These are phyloP conservation scores for Sechiopsis laciniata DNA, from an alignment of 306 rosid genomes.

Conservation along the genomic window DNA sequence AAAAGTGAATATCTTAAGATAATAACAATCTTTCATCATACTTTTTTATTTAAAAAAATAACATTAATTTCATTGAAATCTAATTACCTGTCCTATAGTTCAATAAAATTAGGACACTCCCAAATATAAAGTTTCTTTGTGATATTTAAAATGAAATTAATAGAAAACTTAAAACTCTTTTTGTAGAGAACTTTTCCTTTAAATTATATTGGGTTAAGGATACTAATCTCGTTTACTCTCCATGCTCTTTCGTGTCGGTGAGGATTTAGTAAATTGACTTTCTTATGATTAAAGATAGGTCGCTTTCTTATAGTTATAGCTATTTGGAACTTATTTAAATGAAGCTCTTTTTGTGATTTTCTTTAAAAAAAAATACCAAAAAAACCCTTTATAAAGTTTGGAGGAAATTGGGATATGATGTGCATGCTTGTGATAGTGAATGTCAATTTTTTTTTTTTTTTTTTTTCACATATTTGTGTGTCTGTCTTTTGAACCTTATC, in stretches of 20 bases:
- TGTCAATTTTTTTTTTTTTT: neutral
- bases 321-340: neutral
- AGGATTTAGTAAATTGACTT: neutral
- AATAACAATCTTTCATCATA: too few relatives aligned
- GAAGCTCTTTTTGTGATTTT: neutral
- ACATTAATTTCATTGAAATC: too few relatives aligned
- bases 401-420: conserved; percentile 3
- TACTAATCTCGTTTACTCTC: neutral
- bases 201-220: neutral
- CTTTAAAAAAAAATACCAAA: neutral
- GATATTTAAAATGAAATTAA: neutral
- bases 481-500: conserved; percentile 15
- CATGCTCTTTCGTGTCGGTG: neutral
- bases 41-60: too few relatives aligned
- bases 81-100: too few relatives aligned
- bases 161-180: too few relatives aligned
- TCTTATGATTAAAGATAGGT: neutral
- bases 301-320: neutral
- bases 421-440: conserved; percentile 1
- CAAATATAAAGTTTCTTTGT: too few relatives aligned
- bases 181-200: too few relatives aligned
- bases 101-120: too few relatives aligned
- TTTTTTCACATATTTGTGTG: neutral
- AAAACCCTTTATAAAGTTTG: neutral
- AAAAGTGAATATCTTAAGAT: neutral